Base-by-base conservation (phyloP, 2,329 filamentous ascomycete genomes). In the Fusarium bulbicola region DNA sequence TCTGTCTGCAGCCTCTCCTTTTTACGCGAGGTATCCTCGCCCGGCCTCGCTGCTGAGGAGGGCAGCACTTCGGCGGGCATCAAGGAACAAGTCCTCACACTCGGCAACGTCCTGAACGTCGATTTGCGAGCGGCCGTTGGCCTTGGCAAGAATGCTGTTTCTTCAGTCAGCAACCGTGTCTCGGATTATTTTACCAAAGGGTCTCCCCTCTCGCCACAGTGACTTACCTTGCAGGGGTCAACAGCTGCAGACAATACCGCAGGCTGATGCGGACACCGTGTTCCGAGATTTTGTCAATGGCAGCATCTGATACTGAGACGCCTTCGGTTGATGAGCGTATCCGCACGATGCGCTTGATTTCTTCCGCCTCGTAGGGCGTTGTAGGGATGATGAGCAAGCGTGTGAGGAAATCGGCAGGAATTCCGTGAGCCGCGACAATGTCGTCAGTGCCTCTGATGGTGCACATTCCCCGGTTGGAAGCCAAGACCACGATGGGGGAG, bases 301-400 rank as follows among this genome's bases (percentile, higher is more conserved):
- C 96, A 26, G 91, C 90, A 56, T 97, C 94, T 45, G 90, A 91
- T 74, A 98, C 91, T 71, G 89, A 87, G 49, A 97, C 90, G 54
- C 90, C 90, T 84, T 98, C 95, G 14, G 93, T 95, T 73, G 91
- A 91, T 43, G 94, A 91, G 56, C 96, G 92, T 77, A 97, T 91
- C 75, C 92, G 90, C 77, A 98, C 92, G 82, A 99, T 99, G 70
- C 92, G 91, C 85, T 95, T 95, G 82, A 99, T 97, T 85, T 99
- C 96, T 21, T 94, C 91, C 46, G 91, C 89, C 69, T 92, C 89
- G 85, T 98, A 99, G 16, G 95, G 92, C 76, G 95, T 93, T 24
- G 96, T 99, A 49, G 96, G 96, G 79, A 99, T 92, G 84, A 99
- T 98, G 80, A 99, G 93, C 62, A 99, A 90, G 68, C 96, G 94